A percentile compares a stretch with the other conserved stretches of the same genome.
phyloP scores from a whole-genome alignment of 108 stramenopile species.

The Parmales sp. region DNA sequence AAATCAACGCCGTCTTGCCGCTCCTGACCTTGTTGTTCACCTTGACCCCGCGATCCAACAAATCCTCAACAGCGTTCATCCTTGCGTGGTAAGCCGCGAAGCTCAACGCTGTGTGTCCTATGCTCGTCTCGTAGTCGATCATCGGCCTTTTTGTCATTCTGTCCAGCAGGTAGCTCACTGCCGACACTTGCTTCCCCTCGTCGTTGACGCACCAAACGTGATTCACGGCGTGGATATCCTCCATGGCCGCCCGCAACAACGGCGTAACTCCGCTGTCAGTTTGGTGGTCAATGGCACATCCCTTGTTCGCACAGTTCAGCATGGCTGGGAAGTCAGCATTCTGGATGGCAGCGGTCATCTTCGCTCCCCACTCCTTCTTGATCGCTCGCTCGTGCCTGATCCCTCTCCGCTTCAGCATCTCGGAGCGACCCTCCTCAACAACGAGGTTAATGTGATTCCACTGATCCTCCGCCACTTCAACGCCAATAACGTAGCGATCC shows the following conservation, averaged over 20 bases:
- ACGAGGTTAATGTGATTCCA: neutral
- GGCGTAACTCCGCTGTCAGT: slow-evolving; percentile 20
- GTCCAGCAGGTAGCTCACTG: slow-evolving; percentile 30
- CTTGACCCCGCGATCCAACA: slow-evolving; percentile 29
- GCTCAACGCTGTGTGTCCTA: slow-evolving; percentile 28
- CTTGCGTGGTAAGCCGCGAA: slow-evolving; percentile 19
- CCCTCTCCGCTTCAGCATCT: slow-evolving; percentile 20
- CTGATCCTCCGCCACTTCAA: neutral
- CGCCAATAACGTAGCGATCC: neutral
- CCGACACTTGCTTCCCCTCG: slow-evolving; percentile 5
- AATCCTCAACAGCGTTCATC: slow-evolving; percentile 15
- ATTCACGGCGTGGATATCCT: slow-evolving; percentile 1
- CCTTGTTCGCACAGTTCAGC: slow-evolving; percentile 22
- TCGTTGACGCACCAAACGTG: slow-evolving; percentile 19
- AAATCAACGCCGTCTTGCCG: slow-evolving; percentile 22
- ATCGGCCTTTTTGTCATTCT: slow-evolving; percentile 21
- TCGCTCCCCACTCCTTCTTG: slow-evolving; percentile 11
- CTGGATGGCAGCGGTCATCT: slow-evolving; percentile 21
- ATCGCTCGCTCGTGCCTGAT: slow-evolving; percentile 16
- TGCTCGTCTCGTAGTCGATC: slow-evolving; percentile 24
- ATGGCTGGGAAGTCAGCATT: slow-evolving; percentile 22
- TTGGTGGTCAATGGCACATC: slow-evolving; percentile 21
- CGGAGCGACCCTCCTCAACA: neutral
- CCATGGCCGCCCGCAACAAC: slow-evolving; percentile 24
- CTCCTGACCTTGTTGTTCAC: slow-evolving; percentile 11